Evolutionary conservation across 2,329 filamentous ascomycete genomes (phyloP), one percentile per base, ranked within the genome.

Genomic region (Hypoxylon sp.): DNA sequence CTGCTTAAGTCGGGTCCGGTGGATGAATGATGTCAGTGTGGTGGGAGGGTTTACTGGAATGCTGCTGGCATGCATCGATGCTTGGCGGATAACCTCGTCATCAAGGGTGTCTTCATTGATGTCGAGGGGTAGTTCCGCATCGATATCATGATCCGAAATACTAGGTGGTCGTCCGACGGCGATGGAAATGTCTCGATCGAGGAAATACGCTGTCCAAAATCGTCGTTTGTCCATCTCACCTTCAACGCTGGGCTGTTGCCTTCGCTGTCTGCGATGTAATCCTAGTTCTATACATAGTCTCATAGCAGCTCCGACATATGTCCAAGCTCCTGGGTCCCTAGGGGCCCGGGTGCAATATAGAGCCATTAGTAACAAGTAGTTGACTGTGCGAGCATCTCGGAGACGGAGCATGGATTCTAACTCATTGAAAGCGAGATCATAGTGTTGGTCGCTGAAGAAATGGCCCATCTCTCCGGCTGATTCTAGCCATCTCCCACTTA

Each of bases 71-170:
- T 61, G 68, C 48, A 71, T 51, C 6, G 72, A 53, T 8, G 74
- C 75, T 54, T 74, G 74, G 11, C 72, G 74, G 13, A 77, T 55
- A 24, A 71, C 24, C 27, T 75, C 75, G 11, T 74, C 70, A 46
- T 74, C 73, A 6, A 69, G 27, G 1, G 65, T 74, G 24, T 76
- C 72, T 46, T 77, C 75, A 44, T 73, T 68, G 60, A 77, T 74
- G 31, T 77, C 75, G 2, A 77, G 58, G 3, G 75, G 75, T 11
- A 77, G 53, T 24, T 76, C 75, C 27, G 72, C 69, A 53, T 77
- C 75, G 19, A 77, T 76, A 35, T 77, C 75, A 50, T 74, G 75
- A 39, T 77, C 75, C n/a, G 75, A 76, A 29, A 77, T 72, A 32
- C 71, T 72, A 8, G 75, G 75, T 1, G 75, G 75, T 2, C 75